Percentiles rank a stretch among this genome's conserved stretches.
Evolutionary conservation across 2,329 filamentous ascomycete species (phyloP).

Genomic region (Gyromitra esculenta): DNA sequence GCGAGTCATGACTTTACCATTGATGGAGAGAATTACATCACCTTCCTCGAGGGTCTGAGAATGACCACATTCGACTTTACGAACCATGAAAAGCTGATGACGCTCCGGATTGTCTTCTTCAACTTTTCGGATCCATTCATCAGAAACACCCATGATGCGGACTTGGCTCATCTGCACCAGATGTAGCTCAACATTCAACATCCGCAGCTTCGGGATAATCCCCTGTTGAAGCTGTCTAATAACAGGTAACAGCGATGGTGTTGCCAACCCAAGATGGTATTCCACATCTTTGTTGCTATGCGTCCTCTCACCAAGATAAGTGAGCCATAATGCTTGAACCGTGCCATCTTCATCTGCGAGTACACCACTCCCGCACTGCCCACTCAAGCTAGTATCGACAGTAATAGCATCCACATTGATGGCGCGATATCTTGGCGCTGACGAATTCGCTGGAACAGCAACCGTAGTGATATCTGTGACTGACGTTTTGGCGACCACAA

Average conservation of each 20-base stretch:
- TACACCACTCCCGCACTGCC: conserved; percentile 93
- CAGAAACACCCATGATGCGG: conserved; percentile 94
- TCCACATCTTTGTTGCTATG: conserved; percentile 81
- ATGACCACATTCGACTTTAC: conserved; percentile 80
- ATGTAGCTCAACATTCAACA: conserved; percentile 92
- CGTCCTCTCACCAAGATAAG: conserved; percentile 90
- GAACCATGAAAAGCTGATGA: conserved; percentile 98
- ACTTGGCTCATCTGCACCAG: conserved; percentile 97
- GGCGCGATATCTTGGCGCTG: conserved; percentile 90
- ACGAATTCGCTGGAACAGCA: conserved; percentile 90
- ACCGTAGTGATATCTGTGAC: conserved; percentile 98
- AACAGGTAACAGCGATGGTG: conserved; percentile 88
- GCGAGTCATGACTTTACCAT: conserved; percentile 89
- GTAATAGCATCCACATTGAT: conserved; percentile 97
- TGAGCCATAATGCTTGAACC: conserved; percentile 95
- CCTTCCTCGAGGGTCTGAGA: conserved; percentile 80
- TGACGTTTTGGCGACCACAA: conserved; percentile 91
- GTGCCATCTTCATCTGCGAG: conserved; percentile 88
- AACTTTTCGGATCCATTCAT: conserved; percentile 94
- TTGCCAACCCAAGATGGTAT: conserved; percentile 92
- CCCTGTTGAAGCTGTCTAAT: conserved; percentile 84
- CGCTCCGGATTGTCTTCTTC: conserved; percentile 87
- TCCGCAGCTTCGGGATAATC: conserved; percentile 80
- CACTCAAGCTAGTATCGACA: conserved; percentile 89
- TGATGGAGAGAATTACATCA: conserved; percentile 90